Conservation (phyloP, 805 yeast species). For the Teunomyces atbi region DNA sequence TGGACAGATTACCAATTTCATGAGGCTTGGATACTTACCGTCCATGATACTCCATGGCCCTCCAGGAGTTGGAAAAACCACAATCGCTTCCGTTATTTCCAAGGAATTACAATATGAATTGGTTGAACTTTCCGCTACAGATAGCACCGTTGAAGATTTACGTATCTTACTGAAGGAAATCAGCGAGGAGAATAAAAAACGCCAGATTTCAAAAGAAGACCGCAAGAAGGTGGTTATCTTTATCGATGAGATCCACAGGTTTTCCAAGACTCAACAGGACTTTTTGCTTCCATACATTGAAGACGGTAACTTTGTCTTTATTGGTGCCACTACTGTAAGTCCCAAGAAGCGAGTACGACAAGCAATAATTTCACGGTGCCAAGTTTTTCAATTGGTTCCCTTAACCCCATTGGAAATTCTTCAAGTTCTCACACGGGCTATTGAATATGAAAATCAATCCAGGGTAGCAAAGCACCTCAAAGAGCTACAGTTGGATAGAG, state of each 20-base stretch:
- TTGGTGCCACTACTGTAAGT: slow-evolving; percentile 85
- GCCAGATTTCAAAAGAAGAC: slow-evolving; percentile 16
- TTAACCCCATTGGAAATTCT: slow-evolving; percentile 50
- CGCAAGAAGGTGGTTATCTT: slow-evolving; percentile 52
- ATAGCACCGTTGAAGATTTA: slow-evolving; percentile 64
- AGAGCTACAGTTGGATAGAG: background rate
- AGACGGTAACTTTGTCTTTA: slow-evolving; percentile 71
- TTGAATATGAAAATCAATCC: slow-evolving; percentile 37
- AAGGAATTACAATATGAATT: slow-evolving; percentile 53
- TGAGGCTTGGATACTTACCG: slow-evolving; percentile 66
- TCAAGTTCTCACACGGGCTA: slow-evolving; percentile 55
- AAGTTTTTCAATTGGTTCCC: slow-evolving; percentile 66
- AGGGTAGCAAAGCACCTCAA: slow-evolving; percentile 12
- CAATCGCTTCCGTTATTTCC: slow-evolving; percentile 70
- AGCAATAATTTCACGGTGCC: slow-evolving; percentile 82
- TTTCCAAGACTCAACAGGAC: slow-evolving; percentile 85
- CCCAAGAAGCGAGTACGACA: slow-evolving; percentile 79
- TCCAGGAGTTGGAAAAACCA: slow-evolving; percentile 94
- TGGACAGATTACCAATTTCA: slow-evolving; percentile 66
- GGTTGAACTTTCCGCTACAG: slow-evolving; percentile 84
- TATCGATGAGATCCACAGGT: slow-evolving; percentile 91
- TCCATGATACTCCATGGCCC: slow-evolving; percentile 94
- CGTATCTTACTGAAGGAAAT: slow-evolving; percentile 55
- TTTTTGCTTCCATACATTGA: slow-evolving; percentile 81
- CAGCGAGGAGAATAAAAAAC: slow-evolving; percentile 44